Evolutionary conservation across 768 basidiomycete species (phyloP), one percentile per base, ranked within the genome.

Genomic region (Phylloporus sp.): DNA sequence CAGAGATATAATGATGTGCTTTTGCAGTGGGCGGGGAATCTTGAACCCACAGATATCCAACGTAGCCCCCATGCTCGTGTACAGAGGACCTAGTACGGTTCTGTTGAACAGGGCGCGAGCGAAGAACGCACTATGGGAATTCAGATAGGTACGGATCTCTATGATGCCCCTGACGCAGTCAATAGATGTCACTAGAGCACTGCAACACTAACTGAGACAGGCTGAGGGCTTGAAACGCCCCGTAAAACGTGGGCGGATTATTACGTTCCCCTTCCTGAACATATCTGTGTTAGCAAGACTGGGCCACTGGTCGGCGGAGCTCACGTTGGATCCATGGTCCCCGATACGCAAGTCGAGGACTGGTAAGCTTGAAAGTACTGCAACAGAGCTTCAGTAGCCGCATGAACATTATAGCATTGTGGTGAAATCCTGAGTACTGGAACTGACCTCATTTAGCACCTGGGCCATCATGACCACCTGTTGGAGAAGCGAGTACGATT

Each of bases 1-100:
- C 38, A 74, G 48, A 18, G 82, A 81, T 50, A 82, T 66, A 39
- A 69, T 50, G 18, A 73, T 70, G 59, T 86, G 80, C 26, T 62
- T 65, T 39, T 70, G 70, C 15, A 83, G 61, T 2, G 80, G 81
- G 12, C 59, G 60, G 23, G 55, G 60, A 31, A 59, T 15, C 35
- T 55, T 36, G 55, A 54, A 20, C 35, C 63, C 63, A 50, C 50
- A 60, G 22, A 64, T 31, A 8, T 54, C 22, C 10, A 65, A 0
- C 23, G 52, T 65, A 15, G 38, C 42, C 22, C 35, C 52, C 51
- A 66, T 65, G 23, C 2, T 56, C 11, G 47, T 53, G 24, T 43
- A 49, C 22, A 34, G 23, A 8, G 44, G 38, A 44, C 26, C 12
- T 49, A 20, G 9, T n/a, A n/a, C n/a, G 23, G n/a, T 16, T 41